phyloP scores from a whole-genome alignment of 2,329 filamentous ascomycete species.

The Aspergillus tanneri region DNA sequence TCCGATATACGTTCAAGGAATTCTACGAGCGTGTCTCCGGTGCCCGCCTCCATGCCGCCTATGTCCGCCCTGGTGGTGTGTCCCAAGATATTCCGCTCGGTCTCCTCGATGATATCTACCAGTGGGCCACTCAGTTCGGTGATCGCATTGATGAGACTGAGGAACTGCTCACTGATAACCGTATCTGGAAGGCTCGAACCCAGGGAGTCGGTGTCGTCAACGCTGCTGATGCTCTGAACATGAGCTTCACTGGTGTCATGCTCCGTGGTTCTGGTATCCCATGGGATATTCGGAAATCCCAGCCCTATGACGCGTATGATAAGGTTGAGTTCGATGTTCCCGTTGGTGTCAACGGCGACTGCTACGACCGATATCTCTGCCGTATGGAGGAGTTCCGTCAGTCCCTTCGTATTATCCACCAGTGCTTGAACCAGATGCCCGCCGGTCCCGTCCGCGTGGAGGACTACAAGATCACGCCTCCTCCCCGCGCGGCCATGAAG shows the following conservation, averaged over 20 bases:
- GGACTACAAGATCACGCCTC: constrained; percentile 97
- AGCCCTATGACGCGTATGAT: constrained; percentile 97
- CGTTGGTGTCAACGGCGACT: constrained; percentile 94
- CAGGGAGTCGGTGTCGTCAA: constrained; percentile 88
- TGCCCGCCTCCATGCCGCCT: constrained; percentile 94
- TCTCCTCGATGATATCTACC: constrained; percentile 97
- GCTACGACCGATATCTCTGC: constrained; percentile 98
- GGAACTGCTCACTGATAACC: constrained; percentile 97
- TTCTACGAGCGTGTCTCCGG: constrained; percentile 99
- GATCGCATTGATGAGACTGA: constrained; percentile 99
- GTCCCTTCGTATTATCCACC: constrained; percentile 95
- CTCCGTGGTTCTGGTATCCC: constrained; percentile 93
- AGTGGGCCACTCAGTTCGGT: constrained; percentile 98
- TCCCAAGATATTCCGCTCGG: constrained; percentile 92
- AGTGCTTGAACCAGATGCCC: constrained; percentile 99
- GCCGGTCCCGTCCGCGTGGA: constrained; percentile 90
- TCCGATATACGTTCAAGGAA: constrained; percentile 62
- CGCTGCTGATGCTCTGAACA: constrained; percentile 92
- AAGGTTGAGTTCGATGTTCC: constrained; percentile 98
- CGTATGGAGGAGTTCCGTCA: constrained; percentile 99
- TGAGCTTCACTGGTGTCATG: constrained; percentile 97
- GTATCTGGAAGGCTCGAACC: constrained; percentile 95
- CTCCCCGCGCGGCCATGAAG: constrained; percentile 97
- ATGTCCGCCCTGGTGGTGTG: constrained; percentile 93
- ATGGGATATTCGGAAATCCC: constrained; percentile 94